Evolutionary conservation across 2,329 filamentous ascomycete species (phyloP).

Genomic region (Rasamsonia emersonii): DNA sequence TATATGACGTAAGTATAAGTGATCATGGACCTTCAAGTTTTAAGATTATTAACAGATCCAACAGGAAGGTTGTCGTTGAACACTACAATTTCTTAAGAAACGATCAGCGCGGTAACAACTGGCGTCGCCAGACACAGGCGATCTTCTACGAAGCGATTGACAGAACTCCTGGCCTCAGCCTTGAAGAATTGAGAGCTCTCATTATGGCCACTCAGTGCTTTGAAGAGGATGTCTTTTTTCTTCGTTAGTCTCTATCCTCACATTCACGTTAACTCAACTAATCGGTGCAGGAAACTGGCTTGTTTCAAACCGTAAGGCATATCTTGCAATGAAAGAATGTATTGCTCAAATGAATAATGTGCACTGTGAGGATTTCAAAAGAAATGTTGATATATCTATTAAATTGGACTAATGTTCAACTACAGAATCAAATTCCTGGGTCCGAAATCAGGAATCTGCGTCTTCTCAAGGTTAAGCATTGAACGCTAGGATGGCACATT

Average conservation of each 20-base stretch:
- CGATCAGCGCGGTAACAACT: slow-evolving; percentile 11
- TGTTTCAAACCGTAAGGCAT: slow-evolving; percentile 12
- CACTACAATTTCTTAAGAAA: slow-evolving; percentile 15
- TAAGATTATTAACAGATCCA: slow-evolving; percentile 1
- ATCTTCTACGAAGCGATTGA: slow-evolving; percentile 18
- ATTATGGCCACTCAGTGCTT: slow-evolving; percentile 11
- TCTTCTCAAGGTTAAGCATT: too few species aligned
- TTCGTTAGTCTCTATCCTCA: slow-evolving; percentile 15
- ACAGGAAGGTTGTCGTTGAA: slow-evolving; percentile 11
- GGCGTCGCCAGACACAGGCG: slow-evolving; percentile 11
- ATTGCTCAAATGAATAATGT: slow-evolving; percentile 10
- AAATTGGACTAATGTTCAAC: too few species aligned
- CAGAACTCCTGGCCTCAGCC: slow-evolving; percentile 11
- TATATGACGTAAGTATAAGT: slow-evolving; percentile 19
- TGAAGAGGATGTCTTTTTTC: slow-evolving; percentile 14
- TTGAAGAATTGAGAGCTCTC: slow-evolving; percentile 13
- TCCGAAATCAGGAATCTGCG: too few species aligned
- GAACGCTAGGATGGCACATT: too few species aligned
- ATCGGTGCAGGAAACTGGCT: slow-evolving; percentile 15
- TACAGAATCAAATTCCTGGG: too few species aligned
- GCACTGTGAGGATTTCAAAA: slow-evolving; percentile 9
- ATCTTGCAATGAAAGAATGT: slow-evolving; percentile 16
- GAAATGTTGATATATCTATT: too few species aligned
- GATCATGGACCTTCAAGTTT: not conserved
- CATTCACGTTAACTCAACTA: slow-evolving; percentile 1